phyloP scores from a whole-genome alignment of 2,329 filamentous ascomycete species.

The Botrytis fragariae region DNA sequence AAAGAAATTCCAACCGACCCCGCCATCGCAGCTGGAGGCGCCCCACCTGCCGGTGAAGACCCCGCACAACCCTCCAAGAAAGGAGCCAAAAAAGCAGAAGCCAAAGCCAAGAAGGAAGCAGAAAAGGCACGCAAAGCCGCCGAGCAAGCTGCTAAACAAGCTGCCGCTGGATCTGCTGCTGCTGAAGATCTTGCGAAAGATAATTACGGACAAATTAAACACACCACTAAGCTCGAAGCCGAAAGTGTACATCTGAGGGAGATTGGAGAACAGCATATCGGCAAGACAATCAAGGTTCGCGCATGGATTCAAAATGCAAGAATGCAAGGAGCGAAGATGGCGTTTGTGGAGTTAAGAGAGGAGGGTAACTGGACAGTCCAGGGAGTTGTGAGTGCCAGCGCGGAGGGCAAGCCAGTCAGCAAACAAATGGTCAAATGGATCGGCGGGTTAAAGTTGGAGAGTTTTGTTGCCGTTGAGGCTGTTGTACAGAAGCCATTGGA shows the following conservation, averaged over 20 bases:
- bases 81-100: conserved; percentile 78
- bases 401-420: conserved; percentile 62
- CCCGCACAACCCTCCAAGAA: conserved; percentile 59
- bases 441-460: conserved; percentile 71
- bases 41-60: conserved; percentile 18
- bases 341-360: conserved; percentile 81
- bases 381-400: conserved; percentile 68
- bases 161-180: conserved; percentile 61
- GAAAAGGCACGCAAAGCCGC: conserved; percentile 70
- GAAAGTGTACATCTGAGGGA: conserved; percentile 59
- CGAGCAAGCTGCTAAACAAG: conserved; percentile 71
- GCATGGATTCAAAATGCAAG: conserved; percentile 85
- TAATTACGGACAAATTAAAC: conserved; percentile 73
- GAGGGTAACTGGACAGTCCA: conserved; percentile 76
- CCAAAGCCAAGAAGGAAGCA: conserved; percentile 85
- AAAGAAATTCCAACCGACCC: conserved; percentile 27
- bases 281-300: conserved; percentile 71
- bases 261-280: conserved; percentile 63
- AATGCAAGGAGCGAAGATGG: conserved; percentile 86
- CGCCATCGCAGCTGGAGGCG: conserved; percentile 8
- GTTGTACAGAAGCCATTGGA: conserved; percentile 78
- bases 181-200: conserved; percentile 67
- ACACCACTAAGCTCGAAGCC: conserved; percentile 53
- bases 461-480: conserved; percentile 78
- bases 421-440: conserved; percentile 96